Conservation (phyloP, 768 basidiomycete genomes). For the Cyclocybe cylindracea region DNA sequence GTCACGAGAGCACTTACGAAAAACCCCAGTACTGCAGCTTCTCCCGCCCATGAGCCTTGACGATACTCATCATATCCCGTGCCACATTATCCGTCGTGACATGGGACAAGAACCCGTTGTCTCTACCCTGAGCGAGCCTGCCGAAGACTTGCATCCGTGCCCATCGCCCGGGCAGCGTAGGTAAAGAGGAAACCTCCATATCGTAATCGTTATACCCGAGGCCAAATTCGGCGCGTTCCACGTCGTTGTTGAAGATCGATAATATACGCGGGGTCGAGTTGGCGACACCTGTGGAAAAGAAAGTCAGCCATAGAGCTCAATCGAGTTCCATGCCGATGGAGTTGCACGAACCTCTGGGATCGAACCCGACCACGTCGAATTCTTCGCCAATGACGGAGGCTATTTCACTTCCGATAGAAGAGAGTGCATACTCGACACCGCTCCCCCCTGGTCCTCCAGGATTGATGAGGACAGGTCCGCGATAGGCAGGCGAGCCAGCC, state of each 20-base stretch:
- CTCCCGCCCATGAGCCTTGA: constrained; percentile 28
- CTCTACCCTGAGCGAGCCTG: constrained; percentile 31
- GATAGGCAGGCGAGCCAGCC: constrained; percentile 28
- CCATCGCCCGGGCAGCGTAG: constrained; percentile 27
- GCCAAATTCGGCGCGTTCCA: constrained; percentile 29
- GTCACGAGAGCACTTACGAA: constrained; percentile 17
- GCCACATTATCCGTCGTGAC: constrained; percentile 39
- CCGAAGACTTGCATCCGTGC: constrained; percentile 31
- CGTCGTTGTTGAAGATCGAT: constrained; percentile 35
- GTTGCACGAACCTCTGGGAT: constrained; percentile 39
- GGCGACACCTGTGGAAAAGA: constrained; percentile 28
- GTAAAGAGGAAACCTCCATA: constrained; percentile 17
- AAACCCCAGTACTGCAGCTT: constrained; percentile 37
- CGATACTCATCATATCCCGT: constrained; percentile 38
- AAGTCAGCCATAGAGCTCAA: neutral
- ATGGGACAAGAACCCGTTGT: constrained; percentile 25
- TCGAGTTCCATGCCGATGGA: neutral
- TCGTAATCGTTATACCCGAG: constrained; percentile 4
- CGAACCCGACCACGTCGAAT: constrained; percentile 49
- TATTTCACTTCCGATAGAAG: constrained; percentile 21
- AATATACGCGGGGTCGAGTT: constrained; percentile 31
- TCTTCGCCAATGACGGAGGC: constrained; percentile 36
- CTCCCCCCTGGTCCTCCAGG: constrained; percentile 52
- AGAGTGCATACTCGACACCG: constrained; percentile 32
- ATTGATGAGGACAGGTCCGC: constrained; percentile 46